Base-by-base conservation (phyloP, 805 yeast genomes). In the Scheffersomyces ergatensis region DNA sequence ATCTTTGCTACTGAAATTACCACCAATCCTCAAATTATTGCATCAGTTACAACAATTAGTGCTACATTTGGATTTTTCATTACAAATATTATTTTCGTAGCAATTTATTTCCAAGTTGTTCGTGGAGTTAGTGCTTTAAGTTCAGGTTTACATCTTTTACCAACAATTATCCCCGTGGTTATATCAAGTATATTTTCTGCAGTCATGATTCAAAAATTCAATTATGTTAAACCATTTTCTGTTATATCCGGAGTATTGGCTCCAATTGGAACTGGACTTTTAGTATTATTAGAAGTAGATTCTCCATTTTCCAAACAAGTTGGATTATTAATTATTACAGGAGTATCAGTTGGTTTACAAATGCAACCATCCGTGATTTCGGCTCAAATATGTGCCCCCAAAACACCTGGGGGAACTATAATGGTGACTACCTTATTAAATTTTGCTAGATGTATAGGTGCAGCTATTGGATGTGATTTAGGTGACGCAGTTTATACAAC, bases 341-440 rank as follows among this genome's bases (percentile, higher is more conserved):
- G 85, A 17, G 58, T 70, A 4, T 64, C 75, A 0, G 54, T 69
- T 33, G 85, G 85, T 2, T 24, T 73, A n/a, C 62, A 58, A 39
- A 58, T 76, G 53, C 82, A 78, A 52, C 60, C 77, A 1, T 48
- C 67, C 13, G 58, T 75, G 35, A 51, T 76, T 21, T 54, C 72
- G 1, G 65, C 75, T 1, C 81, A 78, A 49, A 54, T 78, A 8
- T 58, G 67, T 17, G 78, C 79, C 9, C 81, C 83, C 24, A 73
- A 76, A 44, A 54, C 63, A 1, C 68, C 76, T 5, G 83, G 82
- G 13, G 67, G 74, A 2, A 63, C 67, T 4, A 74, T 78, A 34
- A 53, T 77, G 55, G 64, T 76, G 2, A 75, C 81, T 4, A 57
- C 79, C 0, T 60, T 69, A 35, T 40, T 74, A 40, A 65, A 67